These are phyloP conservation scores for Tillandsia leiboldiana DNA, from an alignment of 176 grass and related monocot species.

Conservation along the genomic window DNA sequence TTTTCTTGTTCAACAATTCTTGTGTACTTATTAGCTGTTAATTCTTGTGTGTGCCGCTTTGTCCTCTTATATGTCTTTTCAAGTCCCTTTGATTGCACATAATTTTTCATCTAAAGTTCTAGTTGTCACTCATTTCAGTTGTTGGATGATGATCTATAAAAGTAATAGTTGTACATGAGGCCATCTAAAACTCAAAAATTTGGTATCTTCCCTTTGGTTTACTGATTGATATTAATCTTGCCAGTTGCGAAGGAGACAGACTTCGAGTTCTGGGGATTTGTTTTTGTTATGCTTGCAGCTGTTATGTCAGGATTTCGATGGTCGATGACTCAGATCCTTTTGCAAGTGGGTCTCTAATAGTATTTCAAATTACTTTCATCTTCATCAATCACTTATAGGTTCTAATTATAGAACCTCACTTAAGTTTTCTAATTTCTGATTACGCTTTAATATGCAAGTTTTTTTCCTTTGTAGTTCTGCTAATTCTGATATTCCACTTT, in stretches of 20 bases:
- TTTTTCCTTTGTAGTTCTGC: slow-evolving; percentile 17
- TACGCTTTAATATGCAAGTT: neutral
- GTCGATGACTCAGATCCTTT: slow-evolving; percentile 98
- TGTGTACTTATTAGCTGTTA: no score
- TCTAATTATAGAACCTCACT: neutral
- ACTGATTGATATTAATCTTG: slow-evolving; percentile 16
- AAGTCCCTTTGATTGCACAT: no score
- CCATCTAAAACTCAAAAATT: neutral
- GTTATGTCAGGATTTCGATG: slow-evolving; percentile 99
- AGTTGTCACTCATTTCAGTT: no score
- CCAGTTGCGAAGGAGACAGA: slow-evolving; percentile 88
- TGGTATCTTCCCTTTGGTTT: neutral
- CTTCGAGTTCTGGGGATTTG: slow-evolving; percentile 95
- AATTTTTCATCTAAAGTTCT: no score
- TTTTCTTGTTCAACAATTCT: no score
- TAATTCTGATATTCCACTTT: slow-evolving; percentile 27
- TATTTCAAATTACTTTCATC: neutral
- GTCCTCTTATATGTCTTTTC: no score
- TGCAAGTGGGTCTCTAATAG: slow-evolving; percentile 50
- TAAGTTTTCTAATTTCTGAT: neutral
- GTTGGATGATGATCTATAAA: no score
- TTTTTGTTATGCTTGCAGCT: slow-evolving; percentile 95
- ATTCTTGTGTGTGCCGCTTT: no score
- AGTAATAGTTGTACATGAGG: no score
- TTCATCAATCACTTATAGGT: neutral